Base-by-base conservation (phyloP, 352 stramenopile species). In the Pythium sp. region DNA sequence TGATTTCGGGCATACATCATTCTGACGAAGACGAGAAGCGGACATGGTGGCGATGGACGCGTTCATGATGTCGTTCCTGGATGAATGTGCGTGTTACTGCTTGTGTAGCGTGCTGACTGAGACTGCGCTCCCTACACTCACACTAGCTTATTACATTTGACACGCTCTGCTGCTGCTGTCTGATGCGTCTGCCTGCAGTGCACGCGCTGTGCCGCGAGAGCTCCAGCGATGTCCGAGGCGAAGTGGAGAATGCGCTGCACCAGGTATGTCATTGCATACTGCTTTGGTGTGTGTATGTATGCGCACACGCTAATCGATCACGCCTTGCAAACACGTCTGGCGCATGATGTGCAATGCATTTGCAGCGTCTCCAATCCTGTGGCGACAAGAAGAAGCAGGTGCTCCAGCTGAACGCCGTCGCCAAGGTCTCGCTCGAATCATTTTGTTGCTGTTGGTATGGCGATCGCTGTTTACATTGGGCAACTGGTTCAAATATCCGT, bases 241-340 rank as follows among this genome's bases (percentile, higher is more conserved):
- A 90, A 65, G 72, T 91, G 70, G 83, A 91, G 66, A 91, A 89
- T 70, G 71, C 77, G 22, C 74, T 91, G 22, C 83, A 91, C 58
- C 78, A 89, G 77, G 82, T 91, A 18, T 15, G 55, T 34, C 30
- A 5, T 4, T 32, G 30, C 30, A 32, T 32, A 3, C 30, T 32
- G 30, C 30, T 3, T 24, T 14, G 7, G 1, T 38, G 14, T 11
- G 12, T 36, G 14, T 18, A 3, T 56, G 22, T 28, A 15, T 18
- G 41, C 11, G 30, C 2, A 32, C 30, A 49, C 4, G 41, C 18
- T 6, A 9, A n/a, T 2, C 18, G 2, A 9, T 9, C 15, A 41
- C 41, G 0, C 7, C 41, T 20, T n/a, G 5, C 2, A 49, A 15
- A 46, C 9, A 15, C 14, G 6, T 9, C 5, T 8, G 20, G 41